A percentile compares a stretch with the other conserved stretches of the same genome.
Conservation (phyloP, 2,329 filamentous ascomycete species). For the Diaporthe eres region DNA sequence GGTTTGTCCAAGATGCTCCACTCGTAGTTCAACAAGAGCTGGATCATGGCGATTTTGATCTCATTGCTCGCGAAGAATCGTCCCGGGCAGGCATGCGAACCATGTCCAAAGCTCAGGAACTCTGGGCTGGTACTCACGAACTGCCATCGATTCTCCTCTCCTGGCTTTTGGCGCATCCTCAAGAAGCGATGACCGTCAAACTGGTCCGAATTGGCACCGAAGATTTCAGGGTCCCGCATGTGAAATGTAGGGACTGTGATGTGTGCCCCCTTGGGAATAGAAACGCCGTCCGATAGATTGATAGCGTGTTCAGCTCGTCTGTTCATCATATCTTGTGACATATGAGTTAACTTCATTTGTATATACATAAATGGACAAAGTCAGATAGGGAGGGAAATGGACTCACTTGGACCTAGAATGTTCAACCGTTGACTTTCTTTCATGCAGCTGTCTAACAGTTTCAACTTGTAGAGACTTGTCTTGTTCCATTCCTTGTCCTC, state of each 20-base stretch:
- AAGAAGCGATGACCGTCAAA: slow-evolving; percentile 22
- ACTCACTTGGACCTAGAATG: background rate
- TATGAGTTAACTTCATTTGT: background rate
- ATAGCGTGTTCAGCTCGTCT: background rate
- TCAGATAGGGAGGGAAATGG: background rate
- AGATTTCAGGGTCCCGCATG: slow-evolving; percentile 12
- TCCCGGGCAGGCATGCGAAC: slow-evolving; percentile 56
- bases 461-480: slow-evolving; percentile 23
- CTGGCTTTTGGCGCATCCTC: background rate
- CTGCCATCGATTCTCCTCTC: slow-evolving; percentile 50
- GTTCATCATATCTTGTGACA: background rate
- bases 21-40: slow-evolving; percentile 49
- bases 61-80: slow-evolving; percentile 55
- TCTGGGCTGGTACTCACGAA: slow-evolving; percentile 55
- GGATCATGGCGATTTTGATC: slow-evolving; percentile 53
- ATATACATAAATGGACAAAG: background rate
- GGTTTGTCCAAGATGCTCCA: background rate
- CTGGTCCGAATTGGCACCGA: background rate
- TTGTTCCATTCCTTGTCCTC: slow-evolving; percentile 33
- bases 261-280: slow-evolving; percentile 5
- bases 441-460: slow-evolving; percentile 13
- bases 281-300: background rate
- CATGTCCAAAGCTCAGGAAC: slow-evolving; percentile 55
- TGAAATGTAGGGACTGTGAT: slow-evolving; percentile 11
- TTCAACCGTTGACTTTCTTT: slow-evolving; percentile 10